Evolutionary conservation across 257 asterid species (phyloP), one percentile per base, ranked within the genome.

Genomic region (Jaltomata sinuosa): DNA sequence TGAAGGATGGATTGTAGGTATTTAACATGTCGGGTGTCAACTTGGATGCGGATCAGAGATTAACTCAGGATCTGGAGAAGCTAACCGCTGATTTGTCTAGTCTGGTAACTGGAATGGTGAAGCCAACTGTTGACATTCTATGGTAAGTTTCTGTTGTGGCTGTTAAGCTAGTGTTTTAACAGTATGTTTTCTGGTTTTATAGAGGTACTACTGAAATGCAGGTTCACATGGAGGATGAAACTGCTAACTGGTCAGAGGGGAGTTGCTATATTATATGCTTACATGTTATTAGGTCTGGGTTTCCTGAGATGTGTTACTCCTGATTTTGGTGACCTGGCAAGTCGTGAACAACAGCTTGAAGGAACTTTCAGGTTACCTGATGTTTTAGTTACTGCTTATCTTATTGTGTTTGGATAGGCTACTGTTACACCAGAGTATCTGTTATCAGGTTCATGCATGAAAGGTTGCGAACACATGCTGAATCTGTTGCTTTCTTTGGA

Each of bases 171-270:
- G 77, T 36, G 69, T 55, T 65, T 49, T 53, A 72, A 79, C 65
- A 67, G 69, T 87, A 18, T 59, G 77, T 76, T 16, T 62, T 57
- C 42, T 69, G 83, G 80, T 54, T 25, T 69, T 52, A 14, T 55
- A 47, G 69, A 82, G 85, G 83, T 50, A 85, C 85, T 88, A 22
- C 7, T 47, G 59, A 54, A 85, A 86, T 88, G 87, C 92, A 97
- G 99, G 99, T 97, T 97, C 92, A 97, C 98, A 84, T 97, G 98
- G 98, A 97, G 99, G 92, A 97, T 97, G 99, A 95, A 93, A 93
- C 89, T 91, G 67, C 90, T 97, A 86, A 97, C 99, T 89, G 99
- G 99, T 71, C 91, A 86, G 88, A 91, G 99, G 86, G 99, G 99
- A 84, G 97, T 97, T 76, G 88, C 94, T 85, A 90, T 97, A 86